A percentile compares a stretch with the other conserved stretches of the same genome.
Conservation (phyloP, 2,329 filamentous ascomycete species). For the Fusarium redolens region DNA sequence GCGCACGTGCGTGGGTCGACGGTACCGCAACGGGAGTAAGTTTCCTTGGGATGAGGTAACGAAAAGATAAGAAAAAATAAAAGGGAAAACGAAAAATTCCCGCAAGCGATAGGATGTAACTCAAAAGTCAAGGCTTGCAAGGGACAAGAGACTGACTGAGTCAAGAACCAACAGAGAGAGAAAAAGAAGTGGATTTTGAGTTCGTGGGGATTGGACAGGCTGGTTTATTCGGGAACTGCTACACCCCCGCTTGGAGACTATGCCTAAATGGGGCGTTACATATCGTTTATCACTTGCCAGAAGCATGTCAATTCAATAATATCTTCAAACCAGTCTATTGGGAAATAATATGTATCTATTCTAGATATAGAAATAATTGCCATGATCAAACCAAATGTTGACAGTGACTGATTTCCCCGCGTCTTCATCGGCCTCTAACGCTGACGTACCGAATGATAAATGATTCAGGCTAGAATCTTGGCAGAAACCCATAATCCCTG, state of each 20-base stretch:
- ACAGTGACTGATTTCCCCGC: background rate
- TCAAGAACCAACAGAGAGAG: background rate
- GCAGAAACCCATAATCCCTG: conserved; percentile 8
- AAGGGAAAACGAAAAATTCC: background rate
- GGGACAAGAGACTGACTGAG: background rate
- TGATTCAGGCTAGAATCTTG: conserved; percentile 1
- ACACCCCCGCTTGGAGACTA: conserved; percentile 19
- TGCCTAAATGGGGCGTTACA: background rate
- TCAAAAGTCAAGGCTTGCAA: background rate
- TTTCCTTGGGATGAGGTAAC: conserved; percentile 21
- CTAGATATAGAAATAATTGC: accelerated
- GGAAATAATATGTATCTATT: accelerated
- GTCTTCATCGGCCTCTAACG: background rate
- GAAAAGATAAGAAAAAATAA: conserved; percentile 21
- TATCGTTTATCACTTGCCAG: background rate
- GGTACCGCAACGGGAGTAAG: background rate
- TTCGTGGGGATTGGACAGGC: conserved; percentile 5
- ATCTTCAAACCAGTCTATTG: background rate
- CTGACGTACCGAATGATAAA: background rate
- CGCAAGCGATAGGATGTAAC: conserved; percentile 1
- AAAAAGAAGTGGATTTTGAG: background rate
- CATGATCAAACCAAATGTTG: background rate
- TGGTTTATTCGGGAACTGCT: background rate
- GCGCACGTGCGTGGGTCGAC: conserved; percentile 18
- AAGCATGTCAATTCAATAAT: background rate